Conservation (phyloP, 352 stramenopile genomes). For the Paralagenidium karlingii region DNA sequence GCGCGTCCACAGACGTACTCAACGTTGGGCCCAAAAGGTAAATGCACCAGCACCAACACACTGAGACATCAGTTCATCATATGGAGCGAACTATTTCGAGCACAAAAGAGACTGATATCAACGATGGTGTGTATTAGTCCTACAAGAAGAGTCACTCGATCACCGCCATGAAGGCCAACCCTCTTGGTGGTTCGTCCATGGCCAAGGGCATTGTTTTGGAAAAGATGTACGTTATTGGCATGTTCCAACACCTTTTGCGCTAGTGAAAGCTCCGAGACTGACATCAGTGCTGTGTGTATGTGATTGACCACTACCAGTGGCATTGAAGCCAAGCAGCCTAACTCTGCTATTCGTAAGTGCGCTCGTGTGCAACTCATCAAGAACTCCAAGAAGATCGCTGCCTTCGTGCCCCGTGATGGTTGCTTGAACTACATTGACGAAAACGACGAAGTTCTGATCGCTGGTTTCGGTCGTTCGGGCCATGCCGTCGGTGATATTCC, state of each 20-base stretch:
- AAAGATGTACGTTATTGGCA: slow-evolving; percentile 88
- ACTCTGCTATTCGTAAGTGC: slow-evolving; percentile 99
- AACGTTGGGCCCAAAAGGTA: slow-evolving; percentile 95
- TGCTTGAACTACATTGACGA: slow-evolving; percentile 99
- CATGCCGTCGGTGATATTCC: slow-evolving; percentile 99
- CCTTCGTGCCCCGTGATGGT: slow-evolving; percentile 99
- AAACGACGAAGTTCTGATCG: slow-evolving; percentile 99
- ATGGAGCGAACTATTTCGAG: too few species aligned
- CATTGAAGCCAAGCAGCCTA: slow-evolving; percentile 99
- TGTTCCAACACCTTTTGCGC: not conserved
- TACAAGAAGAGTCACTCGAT: slow-evolving; percentile 99
- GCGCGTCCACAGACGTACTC: slow-evolving; percentile 94
- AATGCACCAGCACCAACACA: not conserved
- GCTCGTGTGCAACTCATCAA: slow-evolving; percentile 99
- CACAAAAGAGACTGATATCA: slow-evolving; percentile 1
- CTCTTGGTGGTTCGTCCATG: slow-evolving; percentile 99
- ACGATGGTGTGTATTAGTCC: slow-evolving; percentile 25
- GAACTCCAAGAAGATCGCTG: slow-evolving; percentile 99
- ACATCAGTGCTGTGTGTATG: slow-evolving; percentile 3
- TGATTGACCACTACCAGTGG: too few species aligned
- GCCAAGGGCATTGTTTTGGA: slow-evolving; percentile 99
- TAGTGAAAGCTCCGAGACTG: not conserved
- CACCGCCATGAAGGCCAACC: slow-evolving; percentile 99
- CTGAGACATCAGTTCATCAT: too few species aligned
- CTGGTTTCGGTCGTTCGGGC: slow-evolving; percentile 98